Base-by-base conservation (phyloP, 768 basidiomycete genomes). In the Rhodocollybia butyracea region DNA sequence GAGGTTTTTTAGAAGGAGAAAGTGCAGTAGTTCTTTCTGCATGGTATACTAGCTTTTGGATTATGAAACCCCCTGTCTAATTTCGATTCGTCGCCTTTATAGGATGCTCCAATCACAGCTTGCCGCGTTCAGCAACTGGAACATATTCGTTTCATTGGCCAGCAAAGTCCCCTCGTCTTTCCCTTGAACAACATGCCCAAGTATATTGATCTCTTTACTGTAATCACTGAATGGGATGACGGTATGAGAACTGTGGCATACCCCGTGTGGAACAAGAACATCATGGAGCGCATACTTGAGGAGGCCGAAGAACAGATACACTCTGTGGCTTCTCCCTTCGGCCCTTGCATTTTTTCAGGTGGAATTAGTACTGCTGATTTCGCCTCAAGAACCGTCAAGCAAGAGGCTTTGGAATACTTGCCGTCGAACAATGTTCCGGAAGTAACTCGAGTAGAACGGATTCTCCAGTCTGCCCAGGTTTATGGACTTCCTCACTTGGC, bases 1-100 rank as follows among this genome's bases (percentile, higher is more conserved):
- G 60, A 58, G 57, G 12, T 66, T 68, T 43, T 68, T 83, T 65
- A 70, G 82, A 52, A 76, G 79, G 58, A 70, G 79, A 45, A 66
- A 69, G 58, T 84, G 82, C 61, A 59, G 62, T 12, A 76, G 76
- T 56, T 60, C 66, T 3, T 46, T 27, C 1, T 83, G 81, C 59
- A 61, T 66, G 67, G 78, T 78, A 55, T 42, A 67, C 63, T 10
- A 2, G 21, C 24, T 3, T 42, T 24, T 11, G 4, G 30, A 51
- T 51, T n/a, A 17, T 4, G 42, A 39, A 2, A 34, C 30, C 30
- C 31, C 21, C 32, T 21, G 24, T 46, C 3, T n/a, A n/a, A n/a
- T n/a, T n/a, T 27, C 19, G 26, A 22, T 29, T 48, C 29, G 38
- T 24, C 15, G 24, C n/a, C n/a, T 22, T 5, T 36, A 1, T 12